These are phyloP conservation scores for Pythium monospermum DNA, from an alignment of 352 stramenopile species.

Conservation along the genomic window DNA sequence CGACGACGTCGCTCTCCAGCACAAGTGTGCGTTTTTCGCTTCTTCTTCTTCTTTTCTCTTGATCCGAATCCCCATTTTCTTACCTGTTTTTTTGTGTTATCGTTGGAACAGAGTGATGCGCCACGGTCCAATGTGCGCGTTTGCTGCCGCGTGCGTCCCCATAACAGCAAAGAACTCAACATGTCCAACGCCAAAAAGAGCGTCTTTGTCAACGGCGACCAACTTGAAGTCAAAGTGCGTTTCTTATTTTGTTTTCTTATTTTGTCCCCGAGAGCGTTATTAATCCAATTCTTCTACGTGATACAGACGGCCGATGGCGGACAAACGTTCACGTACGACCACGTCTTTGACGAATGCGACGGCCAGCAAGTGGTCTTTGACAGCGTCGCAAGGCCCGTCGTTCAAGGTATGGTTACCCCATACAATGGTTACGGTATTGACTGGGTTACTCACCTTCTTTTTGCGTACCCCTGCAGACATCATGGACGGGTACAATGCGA, in stretches of 20 bases:
- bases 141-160: conserved; percentile 74
- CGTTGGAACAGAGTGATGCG: conserved; percentile 9
- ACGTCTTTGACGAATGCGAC: conserved; percentile 80
- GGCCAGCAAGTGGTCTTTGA: conserved; percentile 89
- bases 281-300: not conserved
- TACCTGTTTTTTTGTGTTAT: not conserved
- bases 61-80: conserved; percentile 1
- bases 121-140: conserved; percentile 66
- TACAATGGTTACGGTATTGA: not conserved
- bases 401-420: conserved; percentile 70
- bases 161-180: conserved; percentile 74
- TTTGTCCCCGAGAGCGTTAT: conserved; percentile 7
- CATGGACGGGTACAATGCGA: conserved; percentile 92
- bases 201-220: conserved; percentile 43
- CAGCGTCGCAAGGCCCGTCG: conserved; percentile 78
- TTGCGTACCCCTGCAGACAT: no score
- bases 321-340: conserved; percentile 89
- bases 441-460: not conserved
- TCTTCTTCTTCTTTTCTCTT: not conserved
- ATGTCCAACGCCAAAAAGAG: conserved; percentile 51
- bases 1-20: conserved; percentile 21
- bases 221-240: conserved; percentile 64
- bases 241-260: not conserved
- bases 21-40: conserved; percentile 9
- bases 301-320: conserved; percentile 39